Conservation (phyloP, 768 basidiomycete species). For the Mycena galericulata region DNA sequence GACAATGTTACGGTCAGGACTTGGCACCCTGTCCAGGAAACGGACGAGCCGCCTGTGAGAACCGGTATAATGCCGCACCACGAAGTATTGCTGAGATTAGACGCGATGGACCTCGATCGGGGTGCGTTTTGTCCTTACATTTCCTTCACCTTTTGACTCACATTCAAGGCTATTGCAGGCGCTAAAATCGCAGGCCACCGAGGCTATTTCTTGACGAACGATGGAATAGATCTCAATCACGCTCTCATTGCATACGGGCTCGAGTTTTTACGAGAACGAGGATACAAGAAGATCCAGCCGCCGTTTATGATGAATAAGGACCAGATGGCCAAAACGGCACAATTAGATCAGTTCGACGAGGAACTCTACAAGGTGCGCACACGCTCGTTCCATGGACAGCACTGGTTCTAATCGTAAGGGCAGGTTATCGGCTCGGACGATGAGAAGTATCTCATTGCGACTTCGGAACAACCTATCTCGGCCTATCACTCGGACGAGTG, state of each 20-base stretch:
- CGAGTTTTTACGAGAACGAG: slow-evolving; percentile 85
- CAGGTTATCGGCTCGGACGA: slow-evolving; percentile 91
- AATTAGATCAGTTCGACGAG: slow-evolving; percentile 98
- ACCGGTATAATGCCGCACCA: slow-evolving; percentile 94
- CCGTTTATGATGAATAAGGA: slow-evolving; percentile 99
- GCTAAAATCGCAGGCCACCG: slow-evolving; percentile 95
- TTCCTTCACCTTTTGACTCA: slow-evolving; percentile 1
- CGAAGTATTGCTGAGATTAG: slow-evolving; percentile 92
- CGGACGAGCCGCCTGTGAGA: slow-evolving; percentile 77
- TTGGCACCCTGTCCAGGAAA: slow-evolving; percentile 87
- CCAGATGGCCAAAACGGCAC: slow-evolving; percentile 97
- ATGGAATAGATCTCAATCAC: slow-evolving; percentile 97
- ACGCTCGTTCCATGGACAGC: not conserved
- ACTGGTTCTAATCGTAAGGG: not conserved
- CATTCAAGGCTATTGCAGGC: slow-evolving; percentile 58
- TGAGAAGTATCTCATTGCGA: slow-evolving; percentile 99
- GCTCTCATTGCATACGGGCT: slow-evolving; percentile 95
- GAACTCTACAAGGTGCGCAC: slow-evolving; percentile 91
- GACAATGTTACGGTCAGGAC: slow-evolving; percentile 86
- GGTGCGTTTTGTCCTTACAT: slow-evolving; percentile 66
- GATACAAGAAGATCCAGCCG: slow-evolving; percentile 95
- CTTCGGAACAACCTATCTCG: slow-evolving; percentile 98
- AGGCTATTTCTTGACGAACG: slow-evolving; percentile 95
- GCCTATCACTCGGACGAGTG: slow-evolving; percentile 96
- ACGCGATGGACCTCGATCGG: slow-evolving; percentile 97